Evolutionary conservation across 2,329 filamentous ascomycete genomes (phyloP), one percentile per base, ranked within the genome.

Genomic region (Domatiomyces catenatus): DNA sequence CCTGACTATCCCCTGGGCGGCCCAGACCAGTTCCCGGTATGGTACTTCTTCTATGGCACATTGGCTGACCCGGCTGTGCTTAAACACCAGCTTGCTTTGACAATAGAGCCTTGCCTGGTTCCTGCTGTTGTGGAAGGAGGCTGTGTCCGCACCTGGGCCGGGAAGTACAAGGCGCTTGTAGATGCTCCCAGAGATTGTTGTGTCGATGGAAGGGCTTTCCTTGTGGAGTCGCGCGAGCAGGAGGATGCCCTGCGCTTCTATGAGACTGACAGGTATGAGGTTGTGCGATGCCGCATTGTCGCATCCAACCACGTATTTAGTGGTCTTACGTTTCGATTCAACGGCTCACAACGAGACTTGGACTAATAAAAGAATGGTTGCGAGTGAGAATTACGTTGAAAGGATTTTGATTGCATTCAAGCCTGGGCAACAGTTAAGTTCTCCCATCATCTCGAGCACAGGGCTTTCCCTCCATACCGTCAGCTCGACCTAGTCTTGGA

Each of bases 401-500:
- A 39, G 32, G 32, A 39, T 39, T 39, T 39, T 39, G 2, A 39
- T 39, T 39, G 32, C 32, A 39, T 42, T 39, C 50, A 52, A 54
- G 52, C 46, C 54, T 53, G 83, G 81, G 83, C 77, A 83, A 88
- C 86, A 82, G 74, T 90, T 68, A 93, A 90, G 86, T 86, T 79
- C 79, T 84, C 82, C 78, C 76, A 78, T 79, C 61, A 63, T 67
- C 67, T 76, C 78, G 75, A 80, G 76, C 80, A 92, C 89, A 95
- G 88, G 90, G 90, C 90, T 88, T 95, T 96, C 90, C 88, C 89
- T 87, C 83, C 8, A 32, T 3, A 28, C 26, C 12, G 45, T 26
- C 28, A 32, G 26, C 12, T 45, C 43, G 18, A 26, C 19, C 19
- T 19, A 10, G 43, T 45, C 22, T 45, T 69, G 67, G 77, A 87